Conservation (phyloP, 2,329 filamentous ascomycete genomes). For the Simplicillium aogashimaense region DNA sequence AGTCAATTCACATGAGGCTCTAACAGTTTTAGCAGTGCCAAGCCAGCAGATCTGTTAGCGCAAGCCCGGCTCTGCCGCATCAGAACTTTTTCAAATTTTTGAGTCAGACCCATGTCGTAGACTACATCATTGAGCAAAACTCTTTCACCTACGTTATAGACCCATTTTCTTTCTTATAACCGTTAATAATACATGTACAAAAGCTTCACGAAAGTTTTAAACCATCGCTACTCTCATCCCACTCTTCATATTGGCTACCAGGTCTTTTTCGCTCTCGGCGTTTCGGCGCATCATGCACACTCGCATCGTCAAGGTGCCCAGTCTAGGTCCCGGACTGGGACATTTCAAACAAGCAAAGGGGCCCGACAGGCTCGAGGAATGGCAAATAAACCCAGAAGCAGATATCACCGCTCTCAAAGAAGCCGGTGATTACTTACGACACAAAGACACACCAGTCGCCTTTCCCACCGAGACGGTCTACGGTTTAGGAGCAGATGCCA, state of each 20-base stretch:
- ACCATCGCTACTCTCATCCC: too few species aligned
- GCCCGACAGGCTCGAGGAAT: conserved; percentile 26
- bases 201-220: too few species aligned
- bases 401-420: conserved; percentile 37
- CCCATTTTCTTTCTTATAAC: too few species aligned
- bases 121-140: not conserved
- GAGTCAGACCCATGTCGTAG: too few species aligned
- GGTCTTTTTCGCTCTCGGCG: too few species aligned
- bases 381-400: conserved; percentile 25
- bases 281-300: conserved; percentile 23
- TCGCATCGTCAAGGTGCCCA: conserved; percentile 24
- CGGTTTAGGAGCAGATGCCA: conserved; percentile 92
- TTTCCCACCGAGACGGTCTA: conserved; percentile 99
- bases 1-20: too few species aligned
- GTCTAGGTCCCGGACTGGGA: conserved; percentile 19
- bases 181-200: too few species aligned
- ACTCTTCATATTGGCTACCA: too few species aligned
- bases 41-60: too few species aligned
- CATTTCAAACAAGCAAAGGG: conserved; percentile 19
- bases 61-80: too few species aligned
- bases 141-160: not conserved
- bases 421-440: conserved; percentile 57
- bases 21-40: too few species aligned
- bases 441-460: conserved; percentile 67
- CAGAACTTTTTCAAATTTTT: too few species aligned